Evolutionary conservation across 2,329 filamentous ascomycete species (phyloP).

Genomic region (Helotiales sp.): DNA sequence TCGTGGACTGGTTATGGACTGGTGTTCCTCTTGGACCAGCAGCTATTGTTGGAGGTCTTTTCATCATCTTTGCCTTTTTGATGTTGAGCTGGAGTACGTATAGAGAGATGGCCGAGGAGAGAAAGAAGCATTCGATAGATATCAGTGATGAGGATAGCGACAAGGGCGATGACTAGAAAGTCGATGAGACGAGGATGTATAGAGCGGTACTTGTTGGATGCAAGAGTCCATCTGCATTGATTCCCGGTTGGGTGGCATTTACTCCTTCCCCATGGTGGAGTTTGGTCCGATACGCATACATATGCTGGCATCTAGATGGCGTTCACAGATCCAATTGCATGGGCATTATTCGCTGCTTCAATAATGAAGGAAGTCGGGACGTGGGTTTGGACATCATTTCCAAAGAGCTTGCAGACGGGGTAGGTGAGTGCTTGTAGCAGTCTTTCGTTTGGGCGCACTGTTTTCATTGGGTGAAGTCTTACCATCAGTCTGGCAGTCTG

Average conservation of each 20-base stretch:
- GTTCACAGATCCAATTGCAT: neutral
- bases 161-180: neutral
- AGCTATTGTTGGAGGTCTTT: conserved; percentile 75
- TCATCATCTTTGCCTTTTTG: conserved; percentile 88
- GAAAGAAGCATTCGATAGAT: conserved; percentile 54
- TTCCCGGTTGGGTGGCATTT: neutral
- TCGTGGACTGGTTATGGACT: conserved; percentile 86
- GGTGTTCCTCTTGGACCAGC: conserved; percentile 73
- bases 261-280: neutral
- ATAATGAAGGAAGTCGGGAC: too few relatives aligned
- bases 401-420: too few relatives aligned
- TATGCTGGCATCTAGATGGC: neutral
- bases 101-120: conserved; percentile 86
- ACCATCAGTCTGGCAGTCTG: too few relatives aligned
- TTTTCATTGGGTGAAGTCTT: too few relatives aligned
- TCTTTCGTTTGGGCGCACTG: too few relatives aligned
- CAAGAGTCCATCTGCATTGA: neutral
- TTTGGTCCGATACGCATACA: neutral
- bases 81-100: conserved; percentile 90
- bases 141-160: conserved; percentile 47
- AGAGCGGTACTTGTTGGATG: neutral
- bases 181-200: neutral
- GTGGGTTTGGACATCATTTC: neutral
- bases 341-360: neutral
- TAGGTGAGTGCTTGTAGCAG: too few relatives aligned